Percentiles rank a stretch among this genome's conserved stretches.
Evolutionary conservation across 1,284 basidiomycete genomes (phyloP).

Genomic region (Rhodotorula sp.): DNA sequence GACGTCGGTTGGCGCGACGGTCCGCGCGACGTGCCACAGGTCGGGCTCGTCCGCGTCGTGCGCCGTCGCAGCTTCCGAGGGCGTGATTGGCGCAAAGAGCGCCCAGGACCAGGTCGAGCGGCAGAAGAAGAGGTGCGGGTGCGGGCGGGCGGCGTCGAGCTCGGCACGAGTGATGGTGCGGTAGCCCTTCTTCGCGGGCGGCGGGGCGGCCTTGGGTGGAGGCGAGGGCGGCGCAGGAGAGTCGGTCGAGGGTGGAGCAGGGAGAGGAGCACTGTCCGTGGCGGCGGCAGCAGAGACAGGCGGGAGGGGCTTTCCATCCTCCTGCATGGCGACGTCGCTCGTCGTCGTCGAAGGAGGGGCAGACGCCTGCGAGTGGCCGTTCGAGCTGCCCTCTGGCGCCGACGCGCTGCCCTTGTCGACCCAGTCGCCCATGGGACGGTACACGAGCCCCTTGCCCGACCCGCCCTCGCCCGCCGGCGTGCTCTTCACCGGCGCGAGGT

Average conservation of each 20-base stretch:
- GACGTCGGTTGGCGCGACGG: not conserved
- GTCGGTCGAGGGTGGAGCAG: not conserved
- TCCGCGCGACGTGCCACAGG: not conserved
- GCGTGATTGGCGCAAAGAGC: slow-evolving; percentile 7
- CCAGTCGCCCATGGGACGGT: slow-evolving; percentile 17
- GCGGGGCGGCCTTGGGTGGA: not conserved
- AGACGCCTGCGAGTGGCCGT: not conserved
- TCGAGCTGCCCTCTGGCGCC: not conserved
- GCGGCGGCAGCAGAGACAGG: not conserved
- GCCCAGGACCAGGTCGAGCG: slow-evolving; percentile 23
- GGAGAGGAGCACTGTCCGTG: not conserved
- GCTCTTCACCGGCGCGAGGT: slow-evolving; percentile 5
- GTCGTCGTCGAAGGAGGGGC: not conserved
- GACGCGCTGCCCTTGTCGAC: not conserved
- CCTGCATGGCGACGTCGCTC: not conserved
- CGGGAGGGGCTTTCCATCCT: not conserved
- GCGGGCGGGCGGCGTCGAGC: slow-evolving; percentile 23
- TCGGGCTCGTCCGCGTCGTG: not conserved
- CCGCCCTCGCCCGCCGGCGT: not conserved
- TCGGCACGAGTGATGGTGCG: slow-evolving; percentile 22
- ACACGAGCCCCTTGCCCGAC: not conserved
- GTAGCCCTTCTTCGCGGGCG: slow-evolving; percentile 1
- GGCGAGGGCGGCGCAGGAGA: not conserved
- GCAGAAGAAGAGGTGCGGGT: slow-evolving; percentile 34
- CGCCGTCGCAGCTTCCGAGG: not conserved